Percentiles rank a stretch among this genome's conserved stretches.
phyloP scores from a whole-genome alignment of 306 rosid species.

The Vigna unguiculata region DNA sequence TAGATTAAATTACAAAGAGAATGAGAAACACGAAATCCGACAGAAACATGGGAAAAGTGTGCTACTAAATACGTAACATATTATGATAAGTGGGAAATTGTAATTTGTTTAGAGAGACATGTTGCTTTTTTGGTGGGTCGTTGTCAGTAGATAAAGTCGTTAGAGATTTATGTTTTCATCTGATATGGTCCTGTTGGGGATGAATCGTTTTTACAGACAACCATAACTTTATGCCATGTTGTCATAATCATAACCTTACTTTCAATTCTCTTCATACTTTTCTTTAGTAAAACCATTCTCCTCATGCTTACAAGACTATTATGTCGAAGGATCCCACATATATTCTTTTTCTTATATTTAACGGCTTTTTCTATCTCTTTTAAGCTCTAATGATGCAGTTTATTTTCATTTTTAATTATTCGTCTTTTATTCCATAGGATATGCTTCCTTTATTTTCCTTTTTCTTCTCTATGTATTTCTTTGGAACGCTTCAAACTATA shows the following conservation, averaged over 20 bases:
- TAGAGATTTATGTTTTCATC: slow-evolving; percentile 1
- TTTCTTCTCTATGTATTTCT: too few species aligned
- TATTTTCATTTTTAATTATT: too few species aligned
- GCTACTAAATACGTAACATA: background rate
- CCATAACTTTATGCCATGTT: slow-evolving; percentile 39
- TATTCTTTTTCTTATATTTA: too few species aligned
- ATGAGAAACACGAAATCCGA: background rate
- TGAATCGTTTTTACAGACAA: slow-evolving; percentile 31
- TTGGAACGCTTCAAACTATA: too few species aligned
- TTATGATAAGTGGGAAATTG: slow-evolving; percentile 10
- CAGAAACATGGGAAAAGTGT: slow-evolving; percentile 1
- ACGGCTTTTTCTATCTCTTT: too few species aligned
- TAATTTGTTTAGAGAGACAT: slow-evolving; percentile 10
- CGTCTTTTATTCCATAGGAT: too few species aligned
- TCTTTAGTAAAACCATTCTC: background rate
- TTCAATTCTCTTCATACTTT: background rate
- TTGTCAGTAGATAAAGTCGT: slow-evolving; percentile 35
- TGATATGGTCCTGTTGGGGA: slow-evolving; percentile 16
- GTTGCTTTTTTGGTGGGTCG: slow-evolving; percentile 36
- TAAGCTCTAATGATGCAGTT: too few species aligned
- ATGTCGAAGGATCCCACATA: too few species aligned
- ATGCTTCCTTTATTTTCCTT: too few species aligned
- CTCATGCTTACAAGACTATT: background rate
- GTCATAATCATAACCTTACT: slow-evolving; percentile 10
- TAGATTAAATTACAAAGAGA: too few species aligned